A percentile compares a stretch with the other conserved stretches of the same genome.
Conservation (phyloP, 2,329 filamentous ascomycete species). For the Neurospora sp. region DNA sequence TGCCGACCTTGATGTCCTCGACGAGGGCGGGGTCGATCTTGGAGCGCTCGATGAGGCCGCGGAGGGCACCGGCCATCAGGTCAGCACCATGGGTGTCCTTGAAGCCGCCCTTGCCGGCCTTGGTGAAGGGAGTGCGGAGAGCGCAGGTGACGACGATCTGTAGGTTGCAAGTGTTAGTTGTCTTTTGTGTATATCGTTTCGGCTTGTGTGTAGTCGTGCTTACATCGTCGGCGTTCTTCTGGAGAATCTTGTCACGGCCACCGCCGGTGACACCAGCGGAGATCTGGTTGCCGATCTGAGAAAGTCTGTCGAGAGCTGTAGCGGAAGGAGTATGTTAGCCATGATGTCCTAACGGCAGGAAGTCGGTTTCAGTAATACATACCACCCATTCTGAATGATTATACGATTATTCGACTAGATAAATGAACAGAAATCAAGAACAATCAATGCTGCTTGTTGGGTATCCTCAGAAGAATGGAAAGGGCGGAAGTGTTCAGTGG, state of each 20-base stretch:
- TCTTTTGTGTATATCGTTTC: not conserved
- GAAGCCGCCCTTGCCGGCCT: conserved; percentile 86
- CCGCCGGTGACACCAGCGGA: conserved; percentile 29
- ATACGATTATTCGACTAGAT: not conserved
- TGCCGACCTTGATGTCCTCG: conserved; percentile 87
- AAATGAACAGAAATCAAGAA: not conserved
- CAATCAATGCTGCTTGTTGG: not conserved
- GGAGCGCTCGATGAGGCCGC: conserved; percentile 72
- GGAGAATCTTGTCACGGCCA: conserved; percentile 45
- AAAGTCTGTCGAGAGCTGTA: conserved; percentile 46
- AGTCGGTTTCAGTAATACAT: conserved; percentile 1
- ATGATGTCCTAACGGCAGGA: not conserved
- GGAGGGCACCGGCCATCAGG: conserved; percentile 74
- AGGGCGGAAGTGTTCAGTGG: not conserved
- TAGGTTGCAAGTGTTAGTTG: conserved; percentile 16
- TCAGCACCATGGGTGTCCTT: conserved; percentile 89
- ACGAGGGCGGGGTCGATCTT: conserved; percentile 80
- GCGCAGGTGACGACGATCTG: conserved; percentile 85
- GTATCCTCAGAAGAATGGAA: not conserved
- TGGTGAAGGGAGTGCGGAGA: conserved; percentile 85
- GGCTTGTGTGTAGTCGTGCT: conserved; percentile 11
- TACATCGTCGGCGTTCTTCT: conserved; percentile 61
- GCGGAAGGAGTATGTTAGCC: conserved; percentile 4
- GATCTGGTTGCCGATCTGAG: conserved; percentile 54
- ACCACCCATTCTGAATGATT: conserved; percentile 17